Percentiles rank a stretch among this genome's conserved stretches.
phyloP scores from a whole-genome alignment of 306 rosid genomes.

The Trichosanthes truncata region DNA sequence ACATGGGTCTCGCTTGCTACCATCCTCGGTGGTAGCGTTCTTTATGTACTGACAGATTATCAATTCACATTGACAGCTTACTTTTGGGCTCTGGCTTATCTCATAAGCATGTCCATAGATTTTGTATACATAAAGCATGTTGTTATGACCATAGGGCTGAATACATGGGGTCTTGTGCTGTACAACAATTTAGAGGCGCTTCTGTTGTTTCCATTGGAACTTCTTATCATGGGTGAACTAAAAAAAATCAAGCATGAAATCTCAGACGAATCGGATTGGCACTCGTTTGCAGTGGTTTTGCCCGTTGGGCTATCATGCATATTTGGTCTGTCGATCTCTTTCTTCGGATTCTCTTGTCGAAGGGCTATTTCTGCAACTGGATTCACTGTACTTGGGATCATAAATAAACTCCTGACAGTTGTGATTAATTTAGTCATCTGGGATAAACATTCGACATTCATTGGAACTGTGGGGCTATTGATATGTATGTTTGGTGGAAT shows the following conservation, averaged over 20 bases:
- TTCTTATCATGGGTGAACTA: constrained; percentile 71
- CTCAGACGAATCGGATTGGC: constrained; percentile 57
- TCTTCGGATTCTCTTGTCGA: constrained; percentile 91
- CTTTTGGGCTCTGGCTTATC: constrained; percentile 67
- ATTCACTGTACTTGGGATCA: constrained; percentile 83
- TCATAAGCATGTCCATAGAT: constrained; percentile 72
- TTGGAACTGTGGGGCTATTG: constrained; percentile 70
- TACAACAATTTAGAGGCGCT: constrained; percentile 83
- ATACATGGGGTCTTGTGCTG: constrained; percentile 79
- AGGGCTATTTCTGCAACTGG: constrained; percentile 75
- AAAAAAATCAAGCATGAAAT: constrained; percentile 68
- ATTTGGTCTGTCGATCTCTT: constrained; percentile 67
- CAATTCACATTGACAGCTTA: constrained; percentile 74
- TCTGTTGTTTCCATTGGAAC: constrained; percentile 63
- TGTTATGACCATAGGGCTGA: constrained; percentile 67
- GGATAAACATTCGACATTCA: constrained; percentile 77
- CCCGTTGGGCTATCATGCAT: constrained; percentile 67
- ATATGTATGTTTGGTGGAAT: constrained; percentile 73
- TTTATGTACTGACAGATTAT: constrained; percentile 68
- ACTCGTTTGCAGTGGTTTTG: constrained; percentile 48
- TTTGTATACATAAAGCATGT: constrained; percentile 85
- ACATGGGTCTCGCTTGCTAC: constrained; percentile 66
- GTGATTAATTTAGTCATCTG: constrained; percentile 64
- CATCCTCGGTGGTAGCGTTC: constrained; percentile 63
- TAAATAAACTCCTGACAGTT: constrained; percentile 68